phyloP scores from a whole-genome alignment of 1,284 basidiomycete species.

The Ceratobasidium sp. region DNA sequence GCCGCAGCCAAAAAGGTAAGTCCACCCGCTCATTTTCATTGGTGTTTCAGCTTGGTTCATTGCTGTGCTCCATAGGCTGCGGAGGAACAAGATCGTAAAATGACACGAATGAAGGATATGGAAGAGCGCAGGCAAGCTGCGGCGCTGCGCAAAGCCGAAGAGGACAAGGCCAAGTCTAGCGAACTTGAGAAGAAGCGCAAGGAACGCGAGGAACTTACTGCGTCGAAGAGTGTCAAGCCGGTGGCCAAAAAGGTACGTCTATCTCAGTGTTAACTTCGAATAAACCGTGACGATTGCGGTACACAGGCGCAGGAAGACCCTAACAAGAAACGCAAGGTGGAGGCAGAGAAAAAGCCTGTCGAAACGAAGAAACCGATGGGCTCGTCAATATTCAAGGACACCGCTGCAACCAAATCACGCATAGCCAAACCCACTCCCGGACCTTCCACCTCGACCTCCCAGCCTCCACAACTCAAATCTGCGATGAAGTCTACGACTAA shows the following conservation, averaged over 20 bases:
- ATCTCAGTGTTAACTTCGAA: neutral
- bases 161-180: conserved; percentile 70
- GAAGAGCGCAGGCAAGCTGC: conserved; percentile 78
- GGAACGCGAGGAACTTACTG: conserved; percentile 78
- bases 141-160: conserved; percentile 79
- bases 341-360: conserved; percentile 67
- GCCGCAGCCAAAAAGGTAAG: conserved; percentile 85
- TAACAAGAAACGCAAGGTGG: conserved; percentile 74
- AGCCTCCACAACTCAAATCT: conserved; percentile 48
- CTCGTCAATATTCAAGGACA: conserved; percentile 51
- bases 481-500: conserved; percentile 37
- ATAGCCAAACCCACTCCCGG: conserved; percentile 56
- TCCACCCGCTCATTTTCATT: conserved; percentile 26
- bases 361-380: conserved; percentile 65
- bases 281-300: neutral
- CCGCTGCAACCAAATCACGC: conserved; percentile 53
- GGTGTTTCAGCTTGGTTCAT: conserved; percentile 7
- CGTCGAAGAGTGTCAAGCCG: conserved; percentile 66
- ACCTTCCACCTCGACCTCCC: conserved; percentile 52
- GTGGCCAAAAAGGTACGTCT: conserved; percentile 45
- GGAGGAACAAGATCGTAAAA: conserved; percentile 84
- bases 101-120: conserved; percentile 76
- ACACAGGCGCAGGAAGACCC: conserved; percentile 66
- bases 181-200: conserved; percentile 76
- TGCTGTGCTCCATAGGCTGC: conserved; percentile 70